Evolutionary conservation across 768 basidiomycete species (phyloP).

Genomic region (Lepiota venenata): DNA sequence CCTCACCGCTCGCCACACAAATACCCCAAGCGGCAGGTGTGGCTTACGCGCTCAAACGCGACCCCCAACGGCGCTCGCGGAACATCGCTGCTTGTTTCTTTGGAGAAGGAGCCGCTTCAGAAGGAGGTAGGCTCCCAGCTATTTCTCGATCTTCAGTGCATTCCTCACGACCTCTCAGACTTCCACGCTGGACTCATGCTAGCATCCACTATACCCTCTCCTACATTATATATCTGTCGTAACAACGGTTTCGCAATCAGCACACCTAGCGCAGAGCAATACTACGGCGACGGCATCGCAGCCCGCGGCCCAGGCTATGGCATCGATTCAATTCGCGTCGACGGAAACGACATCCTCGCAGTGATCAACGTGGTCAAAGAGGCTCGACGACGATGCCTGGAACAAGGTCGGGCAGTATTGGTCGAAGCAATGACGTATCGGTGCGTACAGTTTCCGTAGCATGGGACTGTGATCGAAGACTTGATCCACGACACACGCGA

Average conservation of each 20-base stretch:
- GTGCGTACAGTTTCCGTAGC: constrained; percentile 27
- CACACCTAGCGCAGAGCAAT: constrained; percentile 87
- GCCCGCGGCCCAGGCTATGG: constrained; percentile 91
- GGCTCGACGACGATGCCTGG: constrained; percentile 66
- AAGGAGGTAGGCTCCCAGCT: constrained; percentile 51
- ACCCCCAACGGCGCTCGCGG: constrained; percentile 59
- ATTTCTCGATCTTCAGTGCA: background rate
- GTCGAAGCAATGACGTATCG: constrained; percentile 93
- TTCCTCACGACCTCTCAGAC: constrained; percentile 36
- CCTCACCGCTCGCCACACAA: constrained; percentile 90
- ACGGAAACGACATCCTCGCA: constrained; percentile 90
- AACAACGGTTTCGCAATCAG: constrained; percentile 96
- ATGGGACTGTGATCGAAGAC: too few species aligned
- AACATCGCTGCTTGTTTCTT: constrained; percentile 88
- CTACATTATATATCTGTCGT: constrained; percentile 70
- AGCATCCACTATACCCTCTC: constrained; percentile 72
- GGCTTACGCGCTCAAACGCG: constrained; percentile 82
- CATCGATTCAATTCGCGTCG: constrained; percentile 87
- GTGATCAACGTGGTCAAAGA: constrained; percentile 73
- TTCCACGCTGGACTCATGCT: constrained; percentile 90
- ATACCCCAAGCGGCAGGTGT: constrained; percentile 95
- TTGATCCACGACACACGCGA: too few species aligned
- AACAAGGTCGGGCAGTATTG: constrained; percentile 77
- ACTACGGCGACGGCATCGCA: constrained; percentile 90
- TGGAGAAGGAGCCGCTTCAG: constrained; percentile 92